A percentile compares a stretch with the other conserved stretches of the same genome.
phyloP scores from a whole-genome alignment of 1,139 yeast genomes.

The Taiozyma onychis region DNA sequence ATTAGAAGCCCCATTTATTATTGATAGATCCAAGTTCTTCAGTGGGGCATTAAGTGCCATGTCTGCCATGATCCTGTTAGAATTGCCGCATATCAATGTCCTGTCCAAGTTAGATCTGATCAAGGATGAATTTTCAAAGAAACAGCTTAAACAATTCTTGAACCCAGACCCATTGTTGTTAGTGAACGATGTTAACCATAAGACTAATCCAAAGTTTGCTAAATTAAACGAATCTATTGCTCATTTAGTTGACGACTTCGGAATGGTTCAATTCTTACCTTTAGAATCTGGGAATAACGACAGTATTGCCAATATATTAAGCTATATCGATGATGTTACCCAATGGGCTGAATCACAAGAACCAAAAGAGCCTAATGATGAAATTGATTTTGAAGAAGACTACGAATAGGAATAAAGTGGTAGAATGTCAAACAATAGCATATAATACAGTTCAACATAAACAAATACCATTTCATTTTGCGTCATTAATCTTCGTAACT shows the following conservation, averaged over 20 bases:
- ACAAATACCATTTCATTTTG: slow-evolving; percentile 2
- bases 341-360: slow-evolving; percentile 98
- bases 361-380: slow-evolving; percentile 92
- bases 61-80: slow-evolving; percentile 96
- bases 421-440: slow-evolving; percentile 6
- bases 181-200: slow-evolving; percentile 42
- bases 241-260: slow-evolving; percentile 88
- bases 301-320: slow-evolving; percentile 74
- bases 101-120: slow-evolving; percentile 82
- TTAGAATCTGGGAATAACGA: slow-evolving; percentile 79
- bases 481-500: slow-evolving; percentile 14
- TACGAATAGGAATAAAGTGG: slow-evolving; percentile 4
- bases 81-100: slow-evolving; percentile 89
- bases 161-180: slow-evolving; percentile 87
- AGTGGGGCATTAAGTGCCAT: slow-evolving; percentile 95
- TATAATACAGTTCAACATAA: background rate
- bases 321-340: slow-evolving; percentile 93
- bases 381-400: slow-evolving; percentile 50
- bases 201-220: slow-evolving; percentile 69
- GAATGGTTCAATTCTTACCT: slow-evolving; percentile 96
- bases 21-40: slow-evolving; percentile 87
- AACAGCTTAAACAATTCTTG: slow-evolving; percentile 74
- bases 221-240: slow-evolving; percentile 79
- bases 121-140: slow-evolving; percentile 65
- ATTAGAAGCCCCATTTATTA: slow-evolving; percentile 88